Conservation (phyloP, 192 early-diverging fungal genomes). For the Dispira simplex region DNA sequence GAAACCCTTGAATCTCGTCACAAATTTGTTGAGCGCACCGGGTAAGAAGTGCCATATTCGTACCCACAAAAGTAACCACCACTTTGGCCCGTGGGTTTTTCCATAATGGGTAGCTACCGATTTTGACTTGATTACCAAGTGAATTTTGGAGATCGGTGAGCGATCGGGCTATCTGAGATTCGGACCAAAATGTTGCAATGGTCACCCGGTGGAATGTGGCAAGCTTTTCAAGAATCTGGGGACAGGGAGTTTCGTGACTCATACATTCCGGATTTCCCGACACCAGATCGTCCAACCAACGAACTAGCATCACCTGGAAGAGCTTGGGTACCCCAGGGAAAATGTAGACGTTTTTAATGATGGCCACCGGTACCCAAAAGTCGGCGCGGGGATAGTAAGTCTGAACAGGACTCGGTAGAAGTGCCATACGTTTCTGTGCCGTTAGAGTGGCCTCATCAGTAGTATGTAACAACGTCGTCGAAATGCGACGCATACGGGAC, state of each 20-base stretch:
- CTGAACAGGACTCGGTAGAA: slow-evolving; percentile 28
- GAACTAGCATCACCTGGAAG: slow-evolving; percentile 22
- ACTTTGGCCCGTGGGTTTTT: background rate
- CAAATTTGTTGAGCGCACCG: too few species aligned
- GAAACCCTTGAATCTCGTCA: too few species aligned
- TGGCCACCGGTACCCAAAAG: slow-evolving; percentile 60
- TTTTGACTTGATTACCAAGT: background rate
- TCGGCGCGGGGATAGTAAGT: slow-evolving; percentile 26
- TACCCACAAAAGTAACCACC: slow-evolving; percentile 4
- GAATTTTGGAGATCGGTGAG: background rate
- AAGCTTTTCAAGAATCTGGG: background rate
- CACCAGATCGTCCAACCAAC: background rate
- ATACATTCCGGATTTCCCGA: background rate
- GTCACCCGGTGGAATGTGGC: background rate
- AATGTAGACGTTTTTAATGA: slow-evolving; percentile 44
- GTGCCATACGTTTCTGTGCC: slow-evolving; percentile 46
- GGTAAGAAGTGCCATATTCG: background rate
- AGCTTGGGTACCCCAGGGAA: slow-evolving; percentile 52
- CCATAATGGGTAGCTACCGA: slow-evolving; percentile 5
- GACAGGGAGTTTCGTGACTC: background rate
- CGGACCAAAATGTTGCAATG: background rate
- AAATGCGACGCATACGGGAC: slow-evolving; percentile 30
- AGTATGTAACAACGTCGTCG: background rate
- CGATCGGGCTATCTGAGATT: background rate
- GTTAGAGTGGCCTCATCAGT: slow-evolving; percentile 19